Percentiles rank a stretch among this genome's conserved stretches.
Conservation (phyloP, 148 eudicot genomes). For the Cornus florida region DNA sequence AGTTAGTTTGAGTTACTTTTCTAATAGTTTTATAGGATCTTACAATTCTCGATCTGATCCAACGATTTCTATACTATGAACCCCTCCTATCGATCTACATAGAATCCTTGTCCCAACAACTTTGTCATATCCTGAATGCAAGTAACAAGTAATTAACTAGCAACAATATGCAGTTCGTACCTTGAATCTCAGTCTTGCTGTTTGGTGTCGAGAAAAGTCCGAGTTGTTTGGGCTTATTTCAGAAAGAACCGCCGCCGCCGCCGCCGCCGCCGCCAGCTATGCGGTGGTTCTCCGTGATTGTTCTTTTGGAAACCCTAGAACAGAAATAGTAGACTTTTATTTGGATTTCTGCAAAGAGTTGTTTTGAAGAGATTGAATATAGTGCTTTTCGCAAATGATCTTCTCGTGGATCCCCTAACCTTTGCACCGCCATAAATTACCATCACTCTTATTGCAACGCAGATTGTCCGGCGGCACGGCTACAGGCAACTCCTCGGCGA, state of each 20-base stretch:
- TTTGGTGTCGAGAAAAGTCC: neutral
- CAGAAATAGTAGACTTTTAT: neutral
- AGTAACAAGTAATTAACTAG: no score
- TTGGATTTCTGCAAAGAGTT: neutral
- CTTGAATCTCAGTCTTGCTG: neutral
- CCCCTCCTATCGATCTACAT: no score
- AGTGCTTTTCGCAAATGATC: slow-evolving; percentile 9
- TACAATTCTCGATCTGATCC: no score
- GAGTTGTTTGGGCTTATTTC: neutral
- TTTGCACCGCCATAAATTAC: slow-evolving; percentile 17
- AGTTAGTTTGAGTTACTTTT: no score
- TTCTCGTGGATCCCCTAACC: slow-evolving; percentile 11
- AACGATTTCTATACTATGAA: no score
- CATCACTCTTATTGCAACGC: slow-evolving; percentile 14
- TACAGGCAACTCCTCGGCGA: neutral
- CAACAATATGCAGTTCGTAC: no score
- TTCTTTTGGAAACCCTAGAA: neutral
- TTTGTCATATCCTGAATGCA: no score
- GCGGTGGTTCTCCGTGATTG: neutral
- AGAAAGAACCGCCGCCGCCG: neutral
- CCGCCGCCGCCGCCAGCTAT: no score
- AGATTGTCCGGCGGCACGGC: slow-evolving; percentile 9
- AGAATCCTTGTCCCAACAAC: no score
- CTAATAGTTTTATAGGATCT: no score
- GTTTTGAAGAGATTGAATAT: neutral